phyloP scores from a whole-genome alignment of 371 early-diverging fungal species.

The Batrachochytrium dendrobatidis region DNA sequence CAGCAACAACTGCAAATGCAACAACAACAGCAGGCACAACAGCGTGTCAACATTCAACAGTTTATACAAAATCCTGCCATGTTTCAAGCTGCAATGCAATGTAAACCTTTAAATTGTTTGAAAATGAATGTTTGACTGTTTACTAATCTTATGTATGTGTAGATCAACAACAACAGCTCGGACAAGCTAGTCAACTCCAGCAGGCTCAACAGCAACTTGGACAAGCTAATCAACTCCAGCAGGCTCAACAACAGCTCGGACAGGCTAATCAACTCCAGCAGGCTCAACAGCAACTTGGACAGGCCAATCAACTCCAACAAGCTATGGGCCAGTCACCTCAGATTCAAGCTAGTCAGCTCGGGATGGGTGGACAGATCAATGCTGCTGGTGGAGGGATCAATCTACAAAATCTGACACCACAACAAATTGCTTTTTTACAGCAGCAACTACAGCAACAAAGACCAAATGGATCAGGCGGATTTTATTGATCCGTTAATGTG shows the following conservation, averaged over 20 bases:
- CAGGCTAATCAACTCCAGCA: not conserved
- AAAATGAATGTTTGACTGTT: not conserved
- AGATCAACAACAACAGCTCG: not conserved
- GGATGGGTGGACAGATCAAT: not conserved
- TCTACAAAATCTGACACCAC: slow-evolving; percentile 1
- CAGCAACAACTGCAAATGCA: not conserved
- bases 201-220: not conserved
- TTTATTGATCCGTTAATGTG: not conserved
- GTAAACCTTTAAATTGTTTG: not conserved
- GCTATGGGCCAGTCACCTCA: no score
- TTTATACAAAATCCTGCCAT: not conserved
- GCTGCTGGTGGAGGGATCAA: not conserved
- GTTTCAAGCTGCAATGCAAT: not conserved
- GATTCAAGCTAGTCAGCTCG: not conserved
- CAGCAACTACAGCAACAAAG: slow-evolving; percentile 1
- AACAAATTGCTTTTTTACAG: not conserved
- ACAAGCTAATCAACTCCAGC: not conserved
- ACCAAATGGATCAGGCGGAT: not conserved
- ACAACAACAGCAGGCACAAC: not conserved
- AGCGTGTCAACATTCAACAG: not conserved
- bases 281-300: not conserved
- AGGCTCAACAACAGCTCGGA: not conserved
- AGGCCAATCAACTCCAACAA: no score
- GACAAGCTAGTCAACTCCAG: not conserved
- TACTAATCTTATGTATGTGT: not conserved